Base-by-base conservation (phyloP, 2,329 filamentous ascomycete species). In the Monilinia fructicola region DNA sequence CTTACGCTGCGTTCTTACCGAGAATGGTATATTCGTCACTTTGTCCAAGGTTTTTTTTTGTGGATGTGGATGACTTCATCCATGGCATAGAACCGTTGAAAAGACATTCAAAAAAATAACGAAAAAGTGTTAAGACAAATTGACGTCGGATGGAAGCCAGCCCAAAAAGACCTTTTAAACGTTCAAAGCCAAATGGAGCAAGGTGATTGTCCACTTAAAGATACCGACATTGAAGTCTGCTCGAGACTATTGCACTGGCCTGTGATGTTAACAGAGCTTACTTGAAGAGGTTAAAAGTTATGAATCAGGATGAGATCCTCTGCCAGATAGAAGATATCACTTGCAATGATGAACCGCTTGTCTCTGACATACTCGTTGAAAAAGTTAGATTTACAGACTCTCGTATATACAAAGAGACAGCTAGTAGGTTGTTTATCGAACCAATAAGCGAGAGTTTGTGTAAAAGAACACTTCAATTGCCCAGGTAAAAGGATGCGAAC, bases 61-160 rank as follows among this genome's bases (percentile, higher is more conserved):
- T 35, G 62, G 68, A n/a, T 73, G 70, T 23, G 48, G 69, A 0
- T 28, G 62, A 35, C 69, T 74, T 3, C 38, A 64, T 5, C 72
- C 73, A 44, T 74, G 73, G 58, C 44, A 73, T 23, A 68, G 40
- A 16, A 73, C 72, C 59, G 66, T 73, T n/a, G 72, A 74, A 6
- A 44, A 31, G 0, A 68, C 59, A 4, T 74, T 74, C 38, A 71
- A 69, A 64, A 42, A 70, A 59, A 68, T 1, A 69, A 74, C 26
- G 35, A 61, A 48, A n/a, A 50, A 11, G 26, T 75, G 4, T 53
- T 76, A 23, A 54, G 12, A 9, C 66, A 65, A 21, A 44, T 77
- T 21, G 64, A 61, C n/a, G 67, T 77, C 12, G 38, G 69, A 44
- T 55, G 66, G 5, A 52, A 58, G 28, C 72, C 70, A 54, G 67